phyloP scores from a whole-genome alignment of 2,329 filamentous ascomycete genomes.

The Phialophora tarda region DNA sequence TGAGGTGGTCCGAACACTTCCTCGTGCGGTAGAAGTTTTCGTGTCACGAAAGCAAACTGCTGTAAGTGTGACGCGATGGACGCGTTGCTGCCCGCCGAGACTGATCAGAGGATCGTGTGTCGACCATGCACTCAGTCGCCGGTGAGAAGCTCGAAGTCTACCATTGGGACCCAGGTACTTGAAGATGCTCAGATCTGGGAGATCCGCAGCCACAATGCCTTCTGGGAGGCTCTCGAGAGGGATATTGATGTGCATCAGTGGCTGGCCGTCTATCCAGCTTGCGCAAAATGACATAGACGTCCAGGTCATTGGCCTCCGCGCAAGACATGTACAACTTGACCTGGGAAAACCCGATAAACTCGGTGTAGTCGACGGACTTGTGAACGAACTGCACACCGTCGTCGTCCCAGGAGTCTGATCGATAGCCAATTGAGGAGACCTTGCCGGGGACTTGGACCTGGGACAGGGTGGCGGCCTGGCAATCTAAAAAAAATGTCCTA shows the following conservation, averaged over 20 bases:
- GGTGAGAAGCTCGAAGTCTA: conserved; percentile 54
- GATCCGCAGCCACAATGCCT: conserved; percentile 40
- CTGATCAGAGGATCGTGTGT: too few species aligned
- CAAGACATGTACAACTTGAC: conserved; percentile 55
- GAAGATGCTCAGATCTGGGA: conserved; percentile 48
- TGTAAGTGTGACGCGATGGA: too few species aligned
- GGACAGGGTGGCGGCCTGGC: conserved; percentile 26
- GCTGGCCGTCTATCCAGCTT: conserved; percentile 54
- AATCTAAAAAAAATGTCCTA: conserved; percentile 43
- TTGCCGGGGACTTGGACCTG: not conserved
- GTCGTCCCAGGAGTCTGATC: conserved; percentile 43
- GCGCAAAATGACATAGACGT: conserved; percentile 52
- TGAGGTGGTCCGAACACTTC: too few species aligned
- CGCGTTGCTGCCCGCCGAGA: too few species aligned
- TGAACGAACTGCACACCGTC: conserved; percentile 35
- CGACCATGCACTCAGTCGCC: conserved; percentile 43
- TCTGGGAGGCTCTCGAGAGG: conserved; percentile 46
- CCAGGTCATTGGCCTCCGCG: conserved; percentile 52
- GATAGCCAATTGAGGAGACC: conserved; percentile 41
- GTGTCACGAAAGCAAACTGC: too few species aligned
- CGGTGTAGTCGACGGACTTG: conserved; percentile 49
- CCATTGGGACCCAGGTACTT: conserved; percentile 53
- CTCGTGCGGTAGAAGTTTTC: too few species aligned
- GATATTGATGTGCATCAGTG: conserved; percentile 52
- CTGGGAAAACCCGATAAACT: conserved; percentile 55